These are phyloP conservation scores for Trifolium subterraneum DNA, from an alignment of 306 rosid species.

Conservation along the genomic window DNA sequence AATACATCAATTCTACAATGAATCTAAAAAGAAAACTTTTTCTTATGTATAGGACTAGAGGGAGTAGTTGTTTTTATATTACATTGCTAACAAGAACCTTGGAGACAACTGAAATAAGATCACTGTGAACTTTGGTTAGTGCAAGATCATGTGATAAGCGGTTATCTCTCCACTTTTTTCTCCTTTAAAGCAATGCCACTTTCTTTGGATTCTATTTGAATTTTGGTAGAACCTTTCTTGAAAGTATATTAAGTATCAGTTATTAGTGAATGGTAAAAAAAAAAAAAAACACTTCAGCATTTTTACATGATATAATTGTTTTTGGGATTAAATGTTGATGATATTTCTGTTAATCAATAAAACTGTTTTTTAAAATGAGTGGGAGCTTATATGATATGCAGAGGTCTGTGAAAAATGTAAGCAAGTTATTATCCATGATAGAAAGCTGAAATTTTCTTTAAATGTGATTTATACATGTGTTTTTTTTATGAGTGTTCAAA, in stretches of 20 bases:
- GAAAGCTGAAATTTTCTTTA: neutral
- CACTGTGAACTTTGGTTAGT: neutral
- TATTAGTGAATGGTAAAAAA: conserved; percentile 6
- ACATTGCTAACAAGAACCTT: neutral
- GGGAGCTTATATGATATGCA: neutral
- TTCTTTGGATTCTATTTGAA: conserved; percentile 9
- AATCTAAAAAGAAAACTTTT: too few species aligned
- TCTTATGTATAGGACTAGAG: too few species aligned
- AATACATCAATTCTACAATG: too few species aligned
- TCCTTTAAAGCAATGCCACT: neutral
- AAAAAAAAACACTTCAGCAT: neutral
- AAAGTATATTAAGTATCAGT: conserved; percentile 12
- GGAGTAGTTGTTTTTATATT: neutral
- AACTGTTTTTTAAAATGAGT: conserved; percentile 2
- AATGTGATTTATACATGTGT: conserved; percentile 11
- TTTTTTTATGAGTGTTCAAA: neutral
- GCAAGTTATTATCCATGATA: conserved; percentile 8
- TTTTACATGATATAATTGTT: conserved; percentile 13
- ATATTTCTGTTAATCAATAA: conserved; percentile 3
- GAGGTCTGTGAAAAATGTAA: conserved; percentile 35
- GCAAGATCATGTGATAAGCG: conserved; percentile 3
- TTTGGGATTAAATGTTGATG: neutral
- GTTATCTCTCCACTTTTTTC: conserved; percentile 10
- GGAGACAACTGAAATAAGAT: conserved; percentile 4
- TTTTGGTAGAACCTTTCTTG: neutral